Evolutionary conservation across 768 basidiomycete species (phyloP).

Genomic region (Lentinula lateritia): DNA sequence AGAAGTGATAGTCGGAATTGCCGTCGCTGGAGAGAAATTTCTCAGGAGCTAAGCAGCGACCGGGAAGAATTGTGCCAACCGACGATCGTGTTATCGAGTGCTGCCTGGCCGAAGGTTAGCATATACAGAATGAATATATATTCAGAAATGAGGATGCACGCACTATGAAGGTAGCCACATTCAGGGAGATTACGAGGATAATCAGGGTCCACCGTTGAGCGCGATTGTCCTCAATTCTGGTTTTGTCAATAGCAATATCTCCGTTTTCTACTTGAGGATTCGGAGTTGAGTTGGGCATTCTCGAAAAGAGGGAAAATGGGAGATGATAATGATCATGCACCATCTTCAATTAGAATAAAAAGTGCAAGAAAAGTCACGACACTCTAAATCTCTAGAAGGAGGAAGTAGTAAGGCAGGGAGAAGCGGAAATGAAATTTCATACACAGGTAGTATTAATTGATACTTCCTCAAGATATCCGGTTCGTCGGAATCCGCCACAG

Average conservation of each 20-base stretch:
- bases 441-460: slow-evolving; percentile 5
- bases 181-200: slow-evolving; percentile 6
- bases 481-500: background rate
- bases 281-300: too few relatives aligned
- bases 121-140: background rate
- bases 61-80: slow-evolving; percentile 2
- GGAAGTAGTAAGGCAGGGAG: slow-evolving; percentile 3
- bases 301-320: too few relatives aligned
- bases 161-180: slow-evolving; percentile 10
- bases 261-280: too few relatives aligned
- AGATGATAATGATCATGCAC: too few relatives aligned
- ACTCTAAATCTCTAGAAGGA: too few relatives aligned
- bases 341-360: too few relatives aligned
- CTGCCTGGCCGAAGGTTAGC: slow-evolving; percentile 1
- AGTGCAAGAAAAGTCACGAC: too few relatives aligned
- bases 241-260: too few relatives aligned
- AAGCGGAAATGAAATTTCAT: slow-evolving; percentile 13
- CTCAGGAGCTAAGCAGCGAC: background rate
- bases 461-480: background rate
- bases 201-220: background rate
- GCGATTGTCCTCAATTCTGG: too few relatives aligned
- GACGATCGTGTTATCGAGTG: slow-evolving; percentile 10
- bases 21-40: slow-evolving; percentile 13
- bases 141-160: background rate
- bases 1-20: slow-evolving; percentile 23